Conservation (phyloP, 225 moss, liverwort and hornwort species). For the Thuidium tamariscinum region DNA sequence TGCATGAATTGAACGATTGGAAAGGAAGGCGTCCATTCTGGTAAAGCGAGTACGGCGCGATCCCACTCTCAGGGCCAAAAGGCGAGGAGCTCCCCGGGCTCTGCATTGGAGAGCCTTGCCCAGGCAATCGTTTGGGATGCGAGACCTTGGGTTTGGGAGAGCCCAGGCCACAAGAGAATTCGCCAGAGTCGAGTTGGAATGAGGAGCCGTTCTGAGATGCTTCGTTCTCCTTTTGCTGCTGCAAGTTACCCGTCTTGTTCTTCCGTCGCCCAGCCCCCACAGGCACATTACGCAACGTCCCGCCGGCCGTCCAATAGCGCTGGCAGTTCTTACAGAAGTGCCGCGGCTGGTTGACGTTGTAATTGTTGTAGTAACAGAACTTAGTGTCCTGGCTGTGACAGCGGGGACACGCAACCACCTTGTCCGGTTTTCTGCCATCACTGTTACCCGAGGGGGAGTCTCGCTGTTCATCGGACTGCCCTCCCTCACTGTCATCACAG, state of each 20-base stretch:
- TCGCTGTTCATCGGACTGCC: slow-evolving; percentile 20
- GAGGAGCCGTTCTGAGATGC: not conserved
- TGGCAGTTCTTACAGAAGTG: slow-evolving; percentile 59
- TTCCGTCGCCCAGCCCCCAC: slow-evolving; percentile 50
- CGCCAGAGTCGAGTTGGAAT: slow-evolving; percentile 14
- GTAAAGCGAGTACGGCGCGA: slow-evolving; percentile 12
- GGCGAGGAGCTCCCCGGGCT: slow-evolving; percentile 27
- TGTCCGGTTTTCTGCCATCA: slow-evolving; percentile 38
- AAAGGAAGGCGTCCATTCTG: slow-evolving; percentile 18
- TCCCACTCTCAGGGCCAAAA: slow-evolving; percentile 26
- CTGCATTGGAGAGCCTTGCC: slow-evolving; percentile 26
- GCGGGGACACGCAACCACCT: slow-evolving; percentile 34
- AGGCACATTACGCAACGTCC: slow-evolving; percentile 43
- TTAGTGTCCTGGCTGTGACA: slow-evolving; percentile 31
- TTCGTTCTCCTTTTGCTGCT: slow-evolving; percentile 12
- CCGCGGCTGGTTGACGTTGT: slow-evolving; percentile 49
- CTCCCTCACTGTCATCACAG: slow-evolving; percentile 27
- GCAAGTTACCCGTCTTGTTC: slow-evolving; percentile 9
- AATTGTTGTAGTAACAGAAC: slow-evolving; percentile 46
- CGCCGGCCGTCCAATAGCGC: slow-evolving; percentile 54
- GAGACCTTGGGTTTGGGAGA: slow-evolving; percentile 24
- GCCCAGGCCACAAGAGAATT: slow-evolving; percentile 6
- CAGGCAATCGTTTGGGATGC: slow-evolving; percentile 7
- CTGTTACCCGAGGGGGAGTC: slow-evolving; percentile 1
- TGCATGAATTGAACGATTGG: slow-evolving; percentile 5